Percentiles rank a stretch among this genome's conserved stretches.
These are phyloP conservation scores for Panicum miliaceum DNA, from an alignment of 176 grass and related monocot species.

Conservation along the genomic window DNA sequence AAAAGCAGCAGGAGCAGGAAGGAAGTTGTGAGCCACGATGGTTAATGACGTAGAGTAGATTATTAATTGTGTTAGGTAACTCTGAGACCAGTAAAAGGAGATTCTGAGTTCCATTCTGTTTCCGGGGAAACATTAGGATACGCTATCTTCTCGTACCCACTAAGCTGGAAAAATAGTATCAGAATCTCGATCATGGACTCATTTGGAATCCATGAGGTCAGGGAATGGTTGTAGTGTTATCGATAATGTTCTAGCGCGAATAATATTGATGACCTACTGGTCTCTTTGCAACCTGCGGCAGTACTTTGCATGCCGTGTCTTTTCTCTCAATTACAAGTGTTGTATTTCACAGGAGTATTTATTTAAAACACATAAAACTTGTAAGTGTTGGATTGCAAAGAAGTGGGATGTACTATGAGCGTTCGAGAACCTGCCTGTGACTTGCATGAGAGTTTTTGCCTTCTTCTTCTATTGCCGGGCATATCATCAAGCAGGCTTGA, in stretches of 20 bases:
- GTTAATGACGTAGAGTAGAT: not conserved
- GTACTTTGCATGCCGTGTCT: not conserved
- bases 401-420: too few relatives aligned
- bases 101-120: constrained; percentile 25
- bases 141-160: not conserved
- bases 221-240: not conserved
- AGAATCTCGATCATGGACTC: not conserved
- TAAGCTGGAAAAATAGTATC: not conserved
- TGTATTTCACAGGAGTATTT: too few relatives aligned
- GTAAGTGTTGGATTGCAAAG: too few relatives aligned
- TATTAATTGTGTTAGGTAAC: not conserved
- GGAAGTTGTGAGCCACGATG: not conserved
- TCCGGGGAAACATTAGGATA: not conserved
- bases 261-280: not conserved
- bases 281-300: not conserved
- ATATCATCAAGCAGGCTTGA: not conserved
- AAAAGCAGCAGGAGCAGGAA: constrained; percentile 30
- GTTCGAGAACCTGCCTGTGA: too few relatives aligned
- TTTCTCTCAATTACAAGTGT: not conserved
- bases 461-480: not conserved
- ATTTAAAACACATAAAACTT: too few relatives aligned
- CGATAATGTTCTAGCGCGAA: not conserved
- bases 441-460: not conserved
- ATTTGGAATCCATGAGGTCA: not conserved
- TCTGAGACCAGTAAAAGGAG: constrained; percentile 1